Evolutionary conservation across 2,329 filamentous ascomycete species (phyloP), one percentile per base, ranked within the genome.

Genomic region (Botrytis sinoallii): DNA sequence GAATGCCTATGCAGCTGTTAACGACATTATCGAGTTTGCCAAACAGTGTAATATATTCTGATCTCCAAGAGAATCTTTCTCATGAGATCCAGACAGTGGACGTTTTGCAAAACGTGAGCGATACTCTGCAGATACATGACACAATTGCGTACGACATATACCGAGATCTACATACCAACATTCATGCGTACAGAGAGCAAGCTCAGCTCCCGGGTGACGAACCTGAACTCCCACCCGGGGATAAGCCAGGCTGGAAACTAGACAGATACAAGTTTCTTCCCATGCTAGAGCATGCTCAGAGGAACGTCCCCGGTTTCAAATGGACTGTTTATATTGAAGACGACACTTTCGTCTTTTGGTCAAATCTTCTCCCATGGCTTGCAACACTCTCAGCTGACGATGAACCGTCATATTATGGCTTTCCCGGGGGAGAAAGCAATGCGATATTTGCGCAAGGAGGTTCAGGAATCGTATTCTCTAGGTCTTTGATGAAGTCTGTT

Each of bases 311-410:
- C 0, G 70, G 48, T 5, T 40, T 64, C 18, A 75, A 75, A 66
- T 75, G 75, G 75, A 69, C 70, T 22, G 60, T 75, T 32, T 75
- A 75, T 61, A 75, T 75, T 14, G 75, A 75, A 52, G 73, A 75
- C 48, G 71, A 75, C 14, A 75, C 70, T 48, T 75, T 68, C 42
- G 60, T 75, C 22, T 75, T 75, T 35, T 64, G 71, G 44, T 16
- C 16, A 8, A 74, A 69, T 40, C 52, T 73, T 7, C 67, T 75
- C 16, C 44, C 22, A 3, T 72, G 63, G 55, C 67, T 73, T 3
- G 38, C 46, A 12, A 75, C 38, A 16, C 59, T 74, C 10, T 42
- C 71, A 57, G n/a, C 35, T 18, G 71, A 75, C 16, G n/a, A 70
- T 9, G 38, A 59, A 32, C 73, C 73, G 8, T 22, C 63, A 6